Evolutionary conservation across 2,329 filamentous ascomycete genomes (phyloP), one percentile per base, ranked within the genome.

Genomic region (Paecilomyces sp.): DNA sequence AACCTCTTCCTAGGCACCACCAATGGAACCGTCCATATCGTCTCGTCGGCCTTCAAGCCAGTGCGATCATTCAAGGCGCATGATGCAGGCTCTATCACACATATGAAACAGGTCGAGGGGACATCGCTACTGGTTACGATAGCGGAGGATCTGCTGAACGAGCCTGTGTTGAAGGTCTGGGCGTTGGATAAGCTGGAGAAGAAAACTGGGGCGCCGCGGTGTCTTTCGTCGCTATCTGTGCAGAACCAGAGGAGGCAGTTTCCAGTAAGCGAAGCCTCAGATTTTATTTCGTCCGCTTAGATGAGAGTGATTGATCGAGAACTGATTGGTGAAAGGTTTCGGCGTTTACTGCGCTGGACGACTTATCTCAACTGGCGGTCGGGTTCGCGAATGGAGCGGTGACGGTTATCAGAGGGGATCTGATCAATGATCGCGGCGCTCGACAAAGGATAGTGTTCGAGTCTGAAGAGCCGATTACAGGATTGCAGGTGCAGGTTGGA

Each of bases 361-460:
- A 97, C 74, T 80, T 99, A 25, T 90, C 90, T 3, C 94, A 99
- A 77, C 85, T 97, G 30, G 94, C 93, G 3, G 89, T 97, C 6
- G 95, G 94, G 4, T 99, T 99, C 71, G 94, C 89, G 12, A 97
- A 99, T 75, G 94, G 94, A 7, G 87, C 92, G 0, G 93, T 99
- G 12, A 96, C 92, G 0, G 87, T 99, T 30, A 90, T 99, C 60
- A 85, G 94, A 60, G 94, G 95, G 62, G 94, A 99, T 71, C 80
- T 99, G 55, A 90, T 99, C 67, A 92, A 99, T 73, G 94, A 99
- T 73, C 87, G 94, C 60, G 94, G 95, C 24, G 92, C 93, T 11
- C 92, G 91, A 71, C 94, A 99, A 74, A 86, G 94, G 57, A 94
- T 93, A 34, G 91, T 99, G 9, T 94, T 96, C 76, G 94, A 99